A percentile compares a stretch with the other conserved stretches of the same genome.
Conservation (phyloP, 2,329 filamentous ascomycete species). For the Claviceps africana region DNA sequence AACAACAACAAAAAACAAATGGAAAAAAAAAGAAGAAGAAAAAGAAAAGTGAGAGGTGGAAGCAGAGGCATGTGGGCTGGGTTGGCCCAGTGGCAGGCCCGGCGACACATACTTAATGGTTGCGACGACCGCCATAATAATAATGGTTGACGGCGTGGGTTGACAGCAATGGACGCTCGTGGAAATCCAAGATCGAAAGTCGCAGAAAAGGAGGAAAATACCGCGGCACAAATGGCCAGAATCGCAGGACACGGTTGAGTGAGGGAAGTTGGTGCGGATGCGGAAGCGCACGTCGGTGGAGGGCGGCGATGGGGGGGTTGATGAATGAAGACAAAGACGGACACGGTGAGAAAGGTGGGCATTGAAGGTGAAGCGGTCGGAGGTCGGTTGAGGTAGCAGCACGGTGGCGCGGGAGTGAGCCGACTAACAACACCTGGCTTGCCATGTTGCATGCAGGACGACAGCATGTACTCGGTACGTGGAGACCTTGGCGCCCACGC, state of each 20-base stretch:
- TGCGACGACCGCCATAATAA: slow-evolving; percentile 46
- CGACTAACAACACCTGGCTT: not conserved
- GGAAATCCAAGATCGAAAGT: not conserved
- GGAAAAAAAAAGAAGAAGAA: not conserved
- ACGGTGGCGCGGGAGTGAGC: slow-evolving; percentile 2
- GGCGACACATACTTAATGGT: slow-evolving; percentile 44
- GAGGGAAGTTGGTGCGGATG: not conserved
- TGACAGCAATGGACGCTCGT: not conserved
- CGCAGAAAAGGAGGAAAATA: slow-evolving; percentile 1
- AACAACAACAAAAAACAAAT: too few relatives aligned
- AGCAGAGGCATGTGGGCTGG: not conserved
- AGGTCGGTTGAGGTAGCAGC: not conserved
- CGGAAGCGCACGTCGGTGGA: not conserved
- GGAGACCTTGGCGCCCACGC: not conserved
- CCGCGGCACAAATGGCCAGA: slow-evolving; percentile 3
- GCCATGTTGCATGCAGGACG: not conserved
- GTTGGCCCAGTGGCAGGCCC: slow-evolving; percentile 3
- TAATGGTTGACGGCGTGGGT: slow-evolving; percentile 16
- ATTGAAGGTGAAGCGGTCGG: slow-evolving; percentile 1
- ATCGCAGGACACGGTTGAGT: not conserved
- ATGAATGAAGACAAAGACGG: slow-evolving; percentile 3
- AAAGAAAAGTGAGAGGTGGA: not conserved
- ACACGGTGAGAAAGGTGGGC: slow-evolving; percentile 2
- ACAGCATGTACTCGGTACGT: not conserved
- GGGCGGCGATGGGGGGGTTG: slow-evolving; percentile 1